phyloP scores from a whole-genome alignment of 192 early-diverging fungal genomes.

The Coemansia sp. region DNA sequence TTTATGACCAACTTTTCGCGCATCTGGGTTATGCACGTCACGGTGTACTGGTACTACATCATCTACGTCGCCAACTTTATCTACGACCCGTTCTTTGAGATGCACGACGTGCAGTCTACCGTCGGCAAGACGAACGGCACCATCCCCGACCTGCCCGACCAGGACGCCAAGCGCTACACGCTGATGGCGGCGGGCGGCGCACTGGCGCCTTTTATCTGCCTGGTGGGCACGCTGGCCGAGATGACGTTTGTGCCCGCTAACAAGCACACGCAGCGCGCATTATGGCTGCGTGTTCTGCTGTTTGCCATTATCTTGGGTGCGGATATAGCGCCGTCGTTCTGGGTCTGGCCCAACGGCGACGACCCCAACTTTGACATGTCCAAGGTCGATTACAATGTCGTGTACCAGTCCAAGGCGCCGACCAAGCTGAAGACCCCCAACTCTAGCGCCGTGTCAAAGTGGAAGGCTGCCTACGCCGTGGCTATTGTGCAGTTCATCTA shows the following conservation, averaged over 20 bases:
- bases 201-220: conserved; percentile 65
- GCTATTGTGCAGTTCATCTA: conserved; percentile 68
- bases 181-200: conserved; percentile 71
- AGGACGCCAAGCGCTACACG: conserved; percentile 58
- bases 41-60: conserved; percentile 78
- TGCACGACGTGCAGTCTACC: conserved; percentile 47
- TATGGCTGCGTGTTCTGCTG: conserved; percentile 58
- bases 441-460: conserved; percentile 18
- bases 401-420: conserved; percentile 38
- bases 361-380: conserved; percentile 51
- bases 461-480: conserved; percentile 59
- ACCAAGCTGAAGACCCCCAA: conserved; percentile 25
- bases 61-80: conserved; percentile 68
- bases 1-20: conserved; percentile 81
- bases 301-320: conserved; percentile 61
- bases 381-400: conserved; percentile 23
- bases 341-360: conserved; percentile 50
- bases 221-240: conserved; percentile 67
- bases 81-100: conserved; percentile 59
- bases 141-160: conserved; percentile 34
- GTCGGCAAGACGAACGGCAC: conserved; percentile 43
- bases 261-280: conserved; percentile 57
- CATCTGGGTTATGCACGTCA: conserved; percentile 83
- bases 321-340: conserved; percentile 66
- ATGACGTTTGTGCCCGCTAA: conserved; percentile 67